Evolutionary conservation across 148 eudicot genomes (phyloP).

Genomic region (Persicaria tinctoria): DNA sequence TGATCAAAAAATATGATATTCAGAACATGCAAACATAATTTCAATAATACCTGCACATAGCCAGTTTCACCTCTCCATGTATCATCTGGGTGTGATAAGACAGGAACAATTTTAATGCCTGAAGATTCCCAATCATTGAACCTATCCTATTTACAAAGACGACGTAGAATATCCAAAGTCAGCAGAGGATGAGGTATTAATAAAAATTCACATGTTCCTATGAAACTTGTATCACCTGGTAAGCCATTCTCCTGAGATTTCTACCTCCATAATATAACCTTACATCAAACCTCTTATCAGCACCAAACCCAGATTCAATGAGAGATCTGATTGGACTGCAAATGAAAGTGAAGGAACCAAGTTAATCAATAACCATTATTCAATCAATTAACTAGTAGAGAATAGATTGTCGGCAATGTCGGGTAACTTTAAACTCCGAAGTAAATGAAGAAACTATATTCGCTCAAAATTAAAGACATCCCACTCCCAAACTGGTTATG

Average conservation of each 20-base stretch:
- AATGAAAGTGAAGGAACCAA: conserved; percentile 12
- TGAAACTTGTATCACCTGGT: conserved; percentile 49
- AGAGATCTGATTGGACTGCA: conserved; percentile 90
- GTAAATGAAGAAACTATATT: background rate
- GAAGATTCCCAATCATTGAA: conserved; percentile 83
- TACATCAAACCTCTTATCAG: conserved; percentile 76
- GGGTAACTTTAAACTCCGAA: background rate
- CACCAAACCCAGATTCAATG: conserved; percentile 76
- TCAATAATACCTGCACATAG: conserved; percentile 64
- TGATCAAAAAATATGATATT: background rate
- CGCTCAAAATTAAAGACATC: background rate
- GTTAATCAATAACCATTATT: background rate
- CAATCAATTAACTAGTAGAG: background rate
- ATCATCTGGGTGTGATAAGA: conserved; percentile 78
- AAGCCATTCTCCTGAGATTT: conserved; percentile 91
- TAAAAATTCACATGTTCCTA: background rate
- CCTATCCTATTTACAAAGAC: conserved; percentile 54
- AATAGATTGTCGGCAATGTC: background rate
- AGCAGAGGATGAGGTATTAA: background rate
- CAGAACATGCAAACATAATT: background rate
- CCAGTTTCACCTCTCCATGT: conserved; percentile 82
- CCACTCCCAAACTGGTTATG: background rate
- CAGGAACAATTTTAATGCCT: conserved; percentile 75
- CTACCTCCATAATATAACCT: conserved; percentile 94
- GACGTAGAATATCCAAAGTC: conserved; percentile 10